Base-by-base conservation (phyloP, 331 rosid species). In the Dryas integrifolia region DNA sequence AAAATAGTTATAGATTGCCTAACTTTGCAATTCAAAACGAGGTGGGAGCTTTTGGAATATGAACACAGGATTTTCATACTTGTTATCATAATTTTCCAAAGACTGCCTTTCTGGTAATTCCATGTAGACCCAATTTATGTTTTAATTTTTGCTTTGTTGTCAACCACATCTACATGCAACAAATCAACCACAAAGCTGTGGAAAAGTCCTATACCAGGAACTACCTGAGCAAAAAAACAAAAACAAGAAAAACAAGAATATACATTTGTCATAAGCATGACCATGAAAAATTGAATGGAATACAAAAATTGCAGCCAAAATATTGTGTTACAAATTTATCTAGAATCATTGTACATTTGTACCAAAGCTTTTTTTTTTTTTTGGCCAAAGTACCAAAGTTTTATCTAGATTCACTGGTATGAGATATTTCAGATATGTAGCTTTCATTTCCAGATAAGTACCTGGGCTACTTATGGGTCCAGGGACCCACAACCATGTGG, bases 281-380 rank as follows among this genome's bases (percentile, higher is more conserved):
- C 77, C 82, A 65, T 57, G 63, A 21, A 72, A 66, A 18, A 40
- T 71, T 53, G 69, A 64, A 10, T 72, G 77, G 77, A 73, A 11
- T 56, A 10, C 48, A 18, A n/a, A 62, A 51, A 18, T 61, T 30
- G 9, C 70, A 26, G 26, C 40, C 51, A 48, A 49, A 48, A 15
- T 3, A 14, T 21, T 59, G 24, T 45, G 24, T 52, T 9, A 7
- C 39, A 13, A 15, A 9, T 9, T 74, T 11, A 60, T 39, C 61
- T 1, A 7, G 6, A 50, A 62, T 65, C 48, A 64, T 44, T 41
- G 30, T 18, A 45, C 21, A 18, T 18, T 18, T 18, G 21, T 18
- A 18, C 21, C 21, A 18, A 18, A 18, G 21, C 21, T 18, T 0
- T 18, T 18, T 18, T 18, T 18, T 18, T 18, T 18, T 18, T 18